Evolutionary conservation across 768 basidiomycete species (phyloP).

Genomic region (Mycena rosella): DNA sequence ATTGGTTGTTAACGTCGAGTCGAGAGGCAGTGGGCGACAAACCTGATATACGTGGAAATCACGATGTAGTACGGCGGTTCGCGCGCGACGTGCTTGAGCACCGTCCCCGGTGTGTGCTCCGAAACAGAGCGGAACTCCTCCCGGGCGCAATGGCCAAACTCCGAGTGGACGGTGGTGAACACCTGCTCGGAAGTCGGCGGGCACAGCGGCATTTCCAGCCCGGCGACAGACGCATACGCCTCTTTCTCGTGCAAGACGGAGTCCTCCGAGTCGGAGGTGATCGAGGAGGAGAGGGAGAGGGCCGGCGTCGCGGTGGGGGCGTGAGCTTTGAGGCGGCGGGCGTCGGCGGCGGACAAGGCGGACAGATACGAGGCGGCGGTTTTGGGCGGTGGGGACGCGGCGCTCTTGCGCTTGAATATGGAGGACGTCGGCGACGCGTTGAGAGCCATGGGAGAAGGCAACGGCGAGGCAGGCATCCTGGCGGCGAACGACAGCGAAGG

Average conservation of each 20-base stretch:
- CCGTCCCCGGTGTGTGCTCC: slow-evolving; percentile 64
- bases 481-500: neutral
- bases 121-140: slow-evolving; percentile 79
- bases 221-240: slow-evolving; percentile 54
- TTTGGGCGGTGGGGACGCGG: slow-evolving; percentile 51
- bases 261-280: slow-evolving; percentile 78
- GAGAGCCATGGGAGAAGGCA: slow-evolving; percentile 65
- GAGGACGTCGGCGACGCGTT: slow-evolving; percentile 58
- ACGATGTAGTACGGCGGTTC: slow-evolving; percentile 96
- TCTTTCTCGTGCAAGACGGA: slow-evolving; percentile 70
- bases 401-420: slow-evolving; percentile 60
- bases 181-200: slow-evolving; percentile 87
- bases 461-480: slow-evolving; percentile 31
- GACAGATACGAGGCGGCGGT: slow-evolving; percentile 72
- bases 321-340: slow-evolving; percentile 65
- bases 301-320: slow-evolving; percentile 77
- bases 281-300: slow-evolving; percentile 79
- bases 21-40: neutral
- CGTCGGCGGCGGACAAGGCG: slow-evolving; percentile 75
- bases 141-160: slow-evolving; percentile 93
- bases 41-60: slow-evolving; percentile 84
- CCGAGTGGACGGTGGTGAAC: slow-evolving; percentile 85
- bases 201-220: slow-evolving; percentile 69
- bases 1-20: neutral
- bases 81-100: slow-evolving; percentile 72